Conservation (phyloP, 257 asterid genomes). For the Nicotiana otophora region DNA sequence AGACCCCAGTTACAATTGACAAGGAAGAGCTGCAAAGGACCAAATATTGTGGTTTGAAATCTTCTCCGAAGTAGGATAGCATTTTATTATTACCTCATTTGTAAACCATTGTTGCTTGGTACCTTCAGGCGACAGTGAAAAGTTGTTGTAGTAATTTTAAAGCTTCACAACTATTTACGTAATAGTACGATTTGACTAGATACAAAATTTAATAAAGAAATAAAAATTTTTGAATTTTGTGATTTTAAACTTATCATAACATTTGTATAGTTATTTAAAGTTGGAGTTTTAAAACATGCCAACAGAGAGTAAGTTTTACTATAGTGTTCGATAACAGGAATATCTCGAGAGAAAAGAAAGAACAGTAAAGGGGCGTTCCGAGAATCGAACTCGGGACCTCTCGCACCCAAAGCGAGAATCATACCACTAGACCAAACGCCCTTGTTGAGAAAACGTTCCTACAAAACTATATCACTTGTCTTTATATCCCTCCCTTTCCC, state of each 20-base stretch:
- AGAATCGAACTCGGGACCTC: conserved; percentile 82
- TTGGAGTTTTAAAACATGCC: too few relatives aligned
- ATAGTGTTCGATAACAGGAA: neutral
- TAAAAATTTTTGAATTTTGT: too few relatives aligned
- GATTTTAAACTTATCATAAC: too few relatives aligned
- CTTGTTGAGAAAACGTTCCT: neutral
- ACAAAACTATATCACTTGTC: fast-evolving
- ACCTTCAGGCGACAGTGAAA: neutral
- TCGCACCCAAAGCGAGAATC: conserved; percentile 89
- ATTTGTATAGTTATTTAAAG: too few relatives aligned
- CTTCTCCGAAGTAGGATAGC: neutral
- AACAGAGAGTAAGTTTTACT: too few relatives aligned
- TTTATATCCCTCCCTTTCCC: too few relatives aligned
- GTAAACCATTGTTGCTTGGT: too few relatives aligned
- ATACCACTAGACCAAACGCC: conserved; percentile 93
- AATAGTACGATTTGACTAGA: too few relatives aligned
- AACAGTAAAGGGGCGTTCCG: conserved; percentile 58
- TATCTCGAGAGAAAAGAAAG: neutral
- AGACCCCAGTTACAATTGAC: neutral
- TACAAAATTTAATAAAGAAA: too few relatives aligned
- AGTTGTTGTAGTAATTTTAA: too few relatives aligned
- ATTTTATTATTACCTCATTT: too few relatives aligned
- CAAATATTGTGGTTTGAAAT: neutral
- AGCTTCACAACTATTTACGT: too few relatives aligned
- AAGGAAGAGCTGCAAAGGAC: neutral